Percentiles rank a stretch among this genome's conserved stretches.
phyloP scores from a whole-genome alignment of 1,139 yeast genomes.

The Scheffersomyces titani region DNA sequence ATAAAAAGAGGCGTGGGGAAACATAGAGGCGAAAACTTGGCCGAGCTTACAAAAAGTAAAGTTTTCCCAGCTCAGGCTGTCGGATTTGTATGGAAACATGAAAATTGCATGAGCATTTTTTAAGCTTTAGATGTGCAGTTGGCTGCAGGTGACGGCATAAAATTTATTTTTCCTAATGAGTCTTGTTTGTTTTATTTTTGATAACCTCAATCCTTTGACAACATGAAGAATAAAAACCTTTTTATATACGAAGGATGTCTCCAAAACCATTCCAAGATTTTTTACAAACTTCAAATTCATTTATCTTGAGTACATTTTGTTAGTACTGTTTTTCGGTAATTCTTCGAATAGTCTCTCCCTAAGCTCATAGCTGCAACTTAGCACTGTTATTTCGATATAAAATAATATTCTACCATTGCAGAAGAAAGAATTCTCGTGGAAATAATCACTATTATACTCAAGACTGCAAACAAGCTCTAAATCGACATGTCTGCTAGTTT shows the following conservation, averaged over 20 bases:
- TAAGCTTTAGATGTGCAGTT: not conserved
- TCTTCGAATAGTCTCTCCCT: not conserved
- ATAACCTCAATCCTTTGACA: not conserved
- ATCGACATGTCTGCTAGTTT: constrained; percentile 27
- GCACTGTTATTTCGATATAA: not conserved
- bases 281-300: not conserved
- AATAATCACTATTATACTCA: not conserved
- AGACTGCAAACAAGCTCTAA: not conserved
- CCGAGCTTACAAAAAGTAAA: too few relatives aligned
- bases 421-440: not conserved
- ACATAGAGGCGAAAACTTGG: not conserved
- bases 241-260: not conserved
- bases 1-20: not conserved
- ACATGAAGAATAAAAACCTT: not conserved
- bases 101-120: not conserved
- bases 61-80: too few relatives aligned
- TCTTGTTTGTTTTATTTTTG: not conserved
- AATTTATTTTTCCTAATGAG: not conserved
- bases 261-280: not conserved
- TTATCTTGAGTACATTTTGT: not conserved
- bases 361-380: not conserved
- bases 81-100: not conserved
- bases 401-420: too few relatives aligned
- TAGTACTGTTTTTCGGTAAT: too few relatives aligned
- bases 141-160: not conserved